A percentile compares a stretch with the other conserved stretches of the same genome.
phyloP scores from a whole-genome alignment of 2,329 filamentous ascomycete genomes.

The Ophiocordyceps camponoti-saundersi region DNA sequence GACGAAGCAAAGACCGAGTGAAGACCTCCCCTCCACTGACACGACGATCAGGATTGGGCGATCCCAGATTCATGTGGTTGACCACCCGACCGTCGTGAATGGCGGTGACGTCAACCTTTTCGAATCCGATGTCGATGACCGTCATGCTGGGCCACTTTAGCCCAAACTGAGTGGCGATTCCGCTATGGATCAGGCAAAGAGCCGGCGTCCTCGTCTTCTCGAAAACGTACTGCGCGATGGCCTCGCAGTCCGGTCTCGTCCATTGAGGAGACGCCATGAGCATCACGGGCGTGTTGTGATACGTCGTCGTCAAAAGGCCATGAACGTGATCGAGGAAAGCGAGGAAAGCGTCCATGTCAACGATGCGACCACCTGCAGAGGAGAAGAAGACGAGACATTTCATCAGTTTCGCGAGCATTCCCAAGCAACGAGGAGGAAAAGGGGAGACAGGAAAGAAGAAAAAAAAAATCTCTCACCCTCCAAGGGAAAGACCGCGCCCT shows the following conservation, averaged over 20 bases:
- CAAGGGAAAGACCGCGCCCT: conserved; percentile 83
- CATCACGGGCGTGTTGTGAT: conserved; percentile 91
- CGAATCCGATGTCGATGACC: conserved; percentile 77
- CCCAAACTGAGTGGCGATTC: conserved; percentile 74
- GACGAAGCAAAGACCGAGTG: conserved; percentile 53
- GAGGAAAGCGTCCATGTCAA: conserved; percentile 84
- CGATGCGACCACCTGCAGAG: conserved; percentile 53
- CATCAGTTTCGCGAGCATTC: no score
- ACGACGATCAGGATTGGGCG: conserved; percentile 25
- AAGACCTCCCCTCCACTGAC: conserved; percentile 77
- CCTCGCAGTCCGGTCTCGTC: conserved; percentile 76
- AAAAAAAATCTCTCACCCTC: conserved; percentile 24
- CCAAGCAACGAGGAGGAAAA: no score
- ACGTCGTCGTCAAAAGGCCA: conserved; percentile 72
- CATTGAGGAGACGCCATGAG: conserved; percentile 81
- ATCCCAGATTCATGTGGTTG: conserved; percentile 48
- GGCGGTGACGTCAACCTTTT: conserved; percentile 86
- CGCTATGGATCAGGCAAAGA: conserved; percentile 79
- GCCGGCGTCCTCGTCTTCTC: conserved; percentile 93
- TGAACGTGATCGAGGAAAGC: conserved; percentile 87
- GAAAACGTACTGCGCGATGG: conserved; percentile 84
- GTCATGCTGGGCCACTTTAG: conserved; percentile 60
- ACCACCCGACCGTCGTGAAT: conserved; percentile 64
- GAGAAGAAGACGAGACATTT: background rate
- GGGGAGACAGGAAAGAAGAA: background rate